phyloP scores from a whole-genome alignment of 2,329 filamentous ascomycete genomes.

The Trichophyton schoenleinii region DNA sequence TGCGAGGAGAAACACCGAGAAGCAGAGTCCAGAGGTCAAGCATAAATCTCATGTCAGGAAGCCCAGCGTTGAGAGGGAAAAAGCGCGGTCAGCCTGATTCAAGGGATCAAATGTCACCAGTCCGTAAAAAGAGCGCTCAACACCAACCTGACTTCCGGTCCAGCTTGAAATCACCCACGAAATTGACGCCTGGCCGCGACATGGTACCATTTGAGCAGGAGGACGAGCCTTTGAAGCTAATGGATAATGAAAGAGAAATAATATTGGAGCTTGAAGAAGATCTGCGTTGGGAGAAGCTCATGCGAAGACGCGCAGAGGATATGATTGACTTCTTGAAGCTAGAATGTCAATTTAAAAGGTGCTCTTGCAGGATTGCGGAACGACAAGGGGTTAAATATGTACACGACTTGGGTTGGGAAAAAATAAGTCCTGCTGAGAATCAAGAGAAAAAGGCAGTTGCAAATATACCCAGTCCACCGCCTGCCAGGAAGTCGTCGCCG shows the following conservation, averaged over 20 bases:
- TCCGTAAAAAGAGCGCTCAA: conserved; percentile 8
- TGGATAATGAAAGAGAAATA: conserved; percentile 20
- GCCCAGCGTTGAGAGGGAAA: conserved; percentile 22
- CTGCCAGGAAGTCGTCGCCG: not conserved
- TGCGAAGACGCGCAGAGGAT: conserved; percentile 43
- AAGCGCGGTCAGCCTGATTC: conserved; percentile 17
- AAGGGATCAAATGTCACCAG: conserved; percentile 6
- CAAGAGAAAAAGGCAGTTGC: not conserved
- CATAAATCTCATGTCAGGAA: conserved; percentile 23
- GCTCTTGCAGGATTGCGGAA: conserved; percentile 37
- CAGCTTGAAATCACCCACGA: conserved; percentile 10
- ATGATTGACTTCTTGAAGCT: conserved; percentile 41
- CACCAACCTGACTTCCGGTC: conserved; percentile 10
- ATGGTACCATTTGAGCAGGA: conserved; percentile 16
- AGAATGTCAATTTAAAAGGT: conserved; percentile 38
- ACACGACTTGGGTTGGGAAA: conserved; percentile 27
- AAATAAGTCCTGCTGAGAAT: conserved; percentile 7
- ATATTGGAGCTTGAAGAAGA: conserved; percentile 37
- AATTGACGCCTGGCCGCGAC: conserved; percentile 5
- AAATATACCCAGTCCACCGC: not conserved
- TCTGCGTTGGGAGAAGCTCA: conserved; percentile 38
- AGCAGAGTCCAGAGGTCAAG: conserved; percentile 21
- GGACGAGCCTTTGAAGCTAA: conserved; percentile 30
- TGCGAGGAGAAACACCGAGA: conserved; percentile 8
- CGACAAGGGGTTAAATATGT: conserved; percentile 28